Evolutionary conservation across 2,329 filamentous ascomycete species (phyloP).

Genomic region (Hymenotorrendiella dingleyae): DNA sequence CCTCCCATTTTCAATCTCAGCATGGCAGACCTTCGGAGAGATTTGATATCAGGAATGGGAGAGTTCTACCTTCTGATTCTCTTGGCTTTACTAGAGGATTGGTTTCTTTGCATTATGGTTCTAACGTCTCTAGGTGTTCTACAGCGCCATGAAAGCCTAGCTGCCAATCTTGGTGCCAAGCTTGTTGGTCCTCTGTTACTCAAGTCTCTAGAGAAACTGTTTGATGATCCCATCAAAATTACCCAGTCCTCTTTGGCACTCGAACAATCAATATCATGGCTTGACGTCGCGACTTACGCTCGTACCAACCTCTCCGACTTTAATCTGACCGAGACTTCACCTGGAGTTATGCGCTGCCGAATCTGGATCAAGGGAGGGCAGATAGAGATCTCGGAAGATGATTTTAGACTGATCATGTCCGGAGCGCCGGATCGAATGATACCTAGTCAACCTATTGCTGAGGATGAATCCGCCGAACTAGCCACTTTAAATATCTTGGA

Average conservation of each 20-base stretch:
- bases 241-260: slow-evolving; percentile 42
- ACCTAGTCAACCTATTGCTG: slow-evolving; percentile 71
- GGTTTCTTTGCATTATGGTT: too few relatives aligned
- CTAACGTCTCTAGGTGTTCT: slow-evolving; percentile 53
- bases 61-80: too few relatives aligned
- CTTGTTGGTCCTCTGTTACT: slow-evolving; percentile 77
- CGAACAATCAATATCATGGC: slow-evolving; percentile 64
- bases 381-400: slow-evolving; percentile 82
- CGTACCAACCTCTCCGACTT: slow-evolving; percentile 76
- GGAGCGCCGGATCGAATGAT: slow-evolving; percentile 79
- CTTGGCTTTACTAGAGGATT: neutral
- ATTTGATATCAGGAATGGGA: too few relatives aligned
- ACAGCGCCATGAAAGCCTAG: slow-evolving; percentile 79
- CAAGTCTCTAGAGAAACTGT: slow-evolving; percentile 79
- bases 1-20: too few relatives aligned
- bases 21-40: too few relatives aligned
- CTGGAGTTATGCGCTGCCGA: slow-evolving; percentile 68
- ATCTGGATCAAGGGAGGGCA: slow-evolving; percentile 76
- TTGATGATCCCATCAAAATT: slow-evolving; percentile 67
- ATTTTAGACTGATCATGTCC: slow-evolving; percentile 77
- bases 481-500: slow-evolving; percentile 81
- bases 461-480: slow-evolving; percentile 81
- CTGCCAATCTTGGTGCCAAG: slow-evolving; percentile 76
- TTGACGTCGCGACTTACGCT: slow-evolving; percentile 81
- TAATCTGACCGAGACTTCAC: slow-evolving; percentile 60